Percentiles rank a stretch among this genome's conserved stretches.
phyloP scores from a whole-genome alignment of 169 alveolate species.

The Prorocentrum cordatum region DNA sequence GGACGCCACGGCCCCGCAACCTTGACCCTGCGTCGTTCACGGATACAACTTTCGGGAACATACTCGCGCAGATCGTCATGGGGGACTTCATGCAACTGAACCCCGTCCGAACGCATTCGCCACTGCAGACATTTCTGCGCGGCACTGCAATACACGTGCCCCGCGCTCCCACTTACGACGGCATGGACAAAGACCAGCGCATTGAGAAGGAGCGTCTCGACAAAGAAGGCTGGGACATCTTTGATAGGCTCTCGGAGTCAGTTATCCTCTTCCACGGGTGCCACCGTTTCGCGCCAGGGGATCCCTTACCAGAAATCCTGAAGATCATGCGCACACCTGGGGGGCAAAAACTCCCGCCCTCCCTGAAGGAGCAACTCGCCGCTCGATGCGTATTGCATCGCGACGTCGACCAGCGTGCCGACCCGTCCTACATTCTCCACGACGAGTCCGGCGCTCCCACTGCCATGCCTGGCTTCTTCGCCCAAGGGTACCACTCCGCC shows the following conservation, averaged over 20 bases:
- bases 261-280: neutral
- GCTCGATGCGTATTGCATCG: neutral
- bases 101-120: neutral
- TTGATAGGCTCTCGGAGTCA: neutral
- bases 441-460: neutral
- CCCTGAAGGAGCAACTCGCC: neutral
- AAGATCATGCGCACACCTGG: neutral
- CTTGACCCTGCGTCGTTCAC: too few species aligned
- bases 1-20: too few species aligned
- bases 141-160: neutral
- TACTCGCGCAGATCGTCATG: too few species aligned
- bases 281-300: neutral
- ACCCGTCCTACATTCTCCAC: too few species aligned
- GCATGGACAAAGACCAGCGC: neutral
- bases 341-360: neutral
- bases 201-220: neutral
- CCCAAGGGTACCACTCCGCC: neutral
- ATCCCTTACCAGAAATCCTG: neutral
- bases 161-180: neutral
- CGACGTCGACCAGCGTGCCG: neutral
- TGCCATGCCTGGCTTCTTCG: neutral
- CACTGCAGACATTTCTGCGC: neutral
- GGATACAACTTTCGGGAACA: too few species aligned
- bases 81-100: too few species aligned
- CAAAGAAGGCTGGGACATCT: neutral